These are phyloP conservation scores for Schizosaccharomyces osmophilus DNA, from an alignment of 805 yeast genomes.

Conservation along the genomic window DNA sequence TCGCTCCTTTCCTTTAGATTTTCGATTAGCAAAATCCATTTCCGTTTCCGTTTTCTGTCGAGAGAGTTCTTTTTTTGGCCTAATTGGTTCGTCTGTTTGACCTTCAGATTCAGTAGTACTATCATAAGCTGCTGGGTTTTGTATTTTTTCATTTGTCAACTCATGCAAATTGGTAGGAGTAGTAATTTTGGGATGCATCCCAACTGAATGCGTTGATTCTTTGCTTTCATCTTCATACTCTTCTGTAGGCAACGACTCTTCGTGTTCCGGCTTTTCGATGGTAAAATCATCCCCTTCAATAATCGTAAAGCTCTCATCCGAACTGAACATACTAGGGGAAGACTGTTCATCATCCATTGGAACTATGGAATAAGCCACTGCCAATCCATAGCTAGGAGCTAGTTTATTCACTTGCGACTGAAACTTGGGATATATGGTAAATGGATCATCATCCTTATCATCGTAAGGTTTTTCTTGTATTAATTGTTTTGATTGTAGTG, in stretches of 20 bases:
- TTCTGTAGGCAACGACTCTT: not conserved
- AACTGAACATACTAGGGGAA: not conserved
- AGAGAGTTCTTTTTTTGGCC: too few species aligned
- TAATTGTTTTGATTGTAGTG: not conserved
- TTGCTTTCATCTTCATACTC: not conserved
- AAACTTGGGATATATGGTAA: not conserved
- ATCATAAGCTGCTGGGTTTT: too few species aligned
- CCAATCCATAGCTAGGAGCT: not conserved
- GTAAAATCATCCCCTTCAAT: not conserved
- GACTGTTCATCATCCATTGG: not conserved
- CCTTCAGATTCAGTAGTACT: too few species aligned
- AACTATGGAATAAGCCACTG: not conserved
- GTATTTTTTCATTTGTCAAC: too few species aligned
- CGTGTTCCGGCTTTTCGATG: not conserved
- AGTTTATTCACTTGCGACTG: not conserved
- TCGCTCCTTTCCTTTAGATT: not conserved
- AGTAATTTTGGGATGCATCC: too few species aligned
- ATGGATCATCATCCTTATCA: not conserved
- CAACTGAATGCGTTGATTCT: not conserved
- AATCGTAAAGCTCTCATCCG: not conserved
- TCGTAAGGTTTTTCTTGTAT: not conserved
- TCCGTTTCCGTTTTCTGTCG: too few species aligned
- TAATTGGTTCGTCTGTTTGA: too few species aligned
- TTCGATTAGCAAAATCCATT: too few species aligned
- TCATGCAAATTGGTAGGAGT: too few species aligned